These are phyloP conservation scores for Penicillium parvum DNA, from an alignment of 495 filamentous ascomycete genomes.

Conservation along the genomic window DNA sequence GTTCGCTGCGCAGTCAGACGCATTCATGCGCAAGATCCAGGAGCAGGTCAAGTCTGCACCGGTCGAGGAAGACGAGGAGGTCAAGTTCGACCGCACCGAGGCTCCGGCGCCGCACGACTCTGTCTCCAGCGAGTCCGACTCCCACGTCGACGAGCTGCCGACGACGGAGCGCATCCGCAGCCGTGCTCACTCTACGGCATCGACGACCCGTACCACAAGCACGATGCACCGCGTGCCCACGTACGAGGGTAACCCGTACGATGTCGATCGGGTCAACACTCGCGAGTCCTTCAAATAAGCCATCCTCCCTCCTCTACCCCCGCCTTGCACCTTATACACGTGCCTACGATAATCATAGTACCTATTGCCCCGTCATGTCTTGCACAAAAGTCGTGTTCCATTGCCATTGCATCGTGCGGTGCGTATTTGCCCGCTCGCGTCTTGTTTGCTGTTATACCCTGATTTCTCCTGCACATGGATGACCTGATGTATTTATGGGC, in stretches of 20 bases:
- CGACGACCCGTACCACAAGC: slow-evolving; percentile 22
- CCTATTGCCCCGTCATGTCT: neutral
- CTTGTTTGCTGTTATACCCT: slow-evolving; percentile 17
- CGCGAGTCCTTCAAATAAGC: slow-evolving; percentile 37
- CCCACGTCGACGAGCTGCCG: slow-evolving; percentile 15
- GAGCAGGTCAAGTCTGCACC: slow-evolving; percentile 16
- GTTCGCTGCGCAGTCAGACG: slow-evolving; percentile 58
- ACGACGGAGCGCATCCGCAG: slow-evolving; percentile 28
- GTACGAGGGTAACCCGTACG: slow-evolving; percentile 45
- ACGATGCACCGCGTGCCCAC: slow-evolving; percentile 25
- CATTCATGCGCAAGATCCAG: slow-evolving; percentile 44
- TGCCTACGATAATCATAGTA: slow-evolving; percentile 14
- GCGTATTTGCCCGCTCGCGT: neutral
- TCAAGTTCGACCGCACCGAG: slow-evolving; percentile 39
- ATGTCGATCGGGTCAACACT: slow-evolving; percentile 44
- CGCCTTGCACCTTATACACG: neutral
- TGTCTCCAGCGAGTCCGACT: slow-evolving; percentile 25
- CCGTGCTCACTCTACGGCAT: slow-evolving; percentile 29
- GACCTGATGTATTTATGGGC: slow-evolving; percentile 13
- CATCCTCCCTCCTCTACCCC: neutral
- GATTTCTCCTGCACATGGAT: slow-evolving; percentile 3
- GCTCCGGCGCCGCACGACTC: slow-evolving; percentile 27
- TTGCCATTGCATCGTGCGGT: slow-evolving; percentile 7
- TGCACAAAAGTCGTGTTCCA: neutral
- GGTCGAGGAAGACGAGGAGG: slow-evolving; percentile 12